Percentiles rank a stretch among this genome's conserved stretches.
phyloP scores from a whole-genome alignment of 495 filamentous ascomycete species.

The Peziza echinospora region DNA sequence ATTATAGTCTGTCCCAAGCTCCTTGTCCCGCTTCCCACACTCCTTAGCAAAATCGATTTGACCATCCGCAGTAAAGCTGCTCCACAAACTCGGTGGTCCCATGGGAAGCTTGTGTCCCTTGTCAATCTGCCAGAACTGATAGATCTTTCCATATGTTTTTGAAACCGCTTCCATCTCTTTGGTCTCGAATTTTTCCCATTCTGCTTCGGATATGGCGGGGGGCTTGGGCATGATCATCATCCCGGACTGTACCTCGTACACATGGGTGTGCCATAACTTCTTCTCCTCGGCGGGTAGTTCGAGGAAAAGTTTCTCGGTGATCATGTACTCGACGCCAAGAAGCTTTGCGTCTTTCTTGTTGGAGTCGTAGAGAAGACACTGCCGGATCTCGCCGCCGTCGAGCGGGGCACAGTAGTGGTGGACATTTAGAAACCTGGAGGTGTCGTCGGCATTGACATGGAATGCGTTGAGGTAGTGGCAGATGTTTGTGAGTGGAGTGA shows the following conservation, averaged over 20 bases:
- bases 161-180: slow-evolving; percentile 57
- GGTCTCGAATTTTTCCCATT: slow-evolving; percentile 57
- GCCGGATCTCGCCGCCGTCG: slow-evolving; percentile 51
- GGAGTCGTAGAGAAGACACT: slow-evolving; percentile 73
- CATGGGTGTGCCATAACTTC: slow-evolving; percentile 58
- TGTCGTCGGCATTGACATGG: slow-evolving; percentile 55
- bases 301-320: slow-evolving; percentile 44
- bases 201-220: slow-evolving; percentile 26
- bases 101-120: slow-evolving; percentile 55
- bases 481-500: slow-evolving; percentile 50
- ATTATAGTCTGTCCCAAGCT: slow-evolving; percentile 38
- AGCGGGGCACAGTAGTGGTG: slow-evolving; percentile 76
- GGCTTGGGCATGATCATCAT: slow-evolving; percentile 72
- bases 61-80: slow-evolving; percentile 38
- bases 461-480: slow-evolving; percentile 76
- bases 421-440: slow-evolving; percentile 44
- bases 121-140: slow-evolving; percentile 75
- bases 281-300: slow-evolving; percentile 44
- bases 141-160: slow-evolving; percentile 68
- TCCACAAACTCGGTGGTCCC: slow-evolving; percentile 58
- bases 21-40: slow-evolving; percentile 41
- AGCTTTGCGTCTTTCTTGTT: slow-evolving; percentile 42
- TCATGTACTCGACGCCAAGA: slow-evolving; percentile 86
- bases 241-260: slow-evolving; percentile 71
- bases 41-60: slow-evolving; percentile 39